Evolutionary conservation across 2,329 filamentous ascomycete genomes (phyloP).

Genomic region (Pseudocercospora eumusae): DNA sequence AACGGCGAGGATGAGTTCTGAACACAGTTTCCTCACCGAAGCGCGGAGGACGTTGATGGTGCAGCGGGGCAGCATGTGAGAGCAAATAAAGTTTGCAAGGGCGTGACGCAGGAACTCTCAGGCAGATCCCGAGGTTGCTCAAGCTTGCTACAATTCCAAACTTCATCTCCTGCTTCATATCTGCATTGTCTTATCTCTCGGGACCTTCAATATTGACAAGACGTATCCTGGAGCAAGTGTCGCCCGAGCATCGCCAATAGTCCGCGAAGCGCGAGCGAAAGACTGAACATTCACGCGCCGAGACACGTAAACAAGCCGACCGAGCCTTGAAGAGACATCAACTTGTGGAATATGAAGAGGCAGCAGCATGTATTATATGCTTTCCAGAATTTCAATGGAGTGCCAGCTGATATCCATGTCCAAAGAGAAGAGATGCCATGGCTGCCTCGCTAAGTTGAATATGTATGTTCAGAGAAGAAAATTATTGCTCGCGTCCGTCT

Average conservation of each 20-base stretch:
- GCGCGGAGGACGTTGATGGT: background rate
- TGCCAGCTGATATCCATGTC: no score
- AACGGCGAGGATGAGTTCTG: background rate
- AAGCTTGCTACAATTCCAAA: background rate
- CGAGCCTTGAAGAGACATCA: background rate
- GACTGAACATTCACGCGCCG: background rate
- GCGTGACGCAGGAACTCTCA: background rate
- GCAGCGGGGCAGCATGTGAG: slow-evolving; percentile 3
- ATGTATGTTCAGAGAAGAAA: background rate
- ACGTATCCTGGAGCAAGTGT: background rate
- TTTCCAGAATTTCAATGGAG: background rate
- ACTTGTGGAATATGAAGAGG: background rate
- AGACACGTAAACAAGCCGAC: background rate
- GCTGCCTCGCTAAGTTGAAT: background rate
- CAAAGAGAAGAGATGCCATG: background rate
- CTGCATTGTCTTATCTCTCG: background rate
- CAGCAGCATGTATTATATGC: background rate
- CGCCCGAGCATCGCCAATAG: background rate
- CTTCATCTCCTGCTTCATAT: background rate
- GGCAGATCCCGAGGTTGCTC: background rate
- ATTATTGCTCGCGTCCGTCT: background rate
- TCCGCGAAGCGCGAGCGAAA: background rate
- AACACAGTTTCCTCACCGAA: background rate
- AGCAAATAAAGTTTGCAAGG: background rate
- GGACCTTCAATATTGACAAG: background rate